Percentiles rank a stretch among this genome's conserved stretches.
These are phyloP conservation scores for Globisporangium acanthophoron DNA, from an alignment of 352 stramenopile genomes.

Conservation along the genomic window DNA sequence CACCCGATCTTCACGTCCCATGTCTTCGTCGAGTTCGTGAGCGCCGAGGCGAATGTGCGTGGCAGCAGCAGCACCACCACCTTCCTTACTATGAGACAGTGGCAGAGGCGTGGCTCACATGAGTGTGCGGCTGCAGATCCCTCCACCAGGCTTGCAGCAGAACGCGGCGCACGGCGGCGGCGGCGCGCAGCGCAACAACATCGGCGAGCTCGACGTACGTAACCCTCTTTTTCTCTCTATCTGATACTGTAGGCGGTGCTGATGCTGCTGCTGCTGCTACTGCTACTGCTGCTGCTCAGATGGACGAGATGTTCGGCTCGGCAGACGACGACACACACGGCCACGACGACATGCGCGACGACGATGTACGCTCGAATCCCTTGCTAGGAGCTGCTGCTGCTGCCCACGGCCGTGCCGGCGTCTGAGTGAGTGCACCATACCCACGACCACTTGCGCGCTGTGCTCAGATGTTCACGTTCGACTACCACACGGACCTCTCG, in stretches of 20 bases:
- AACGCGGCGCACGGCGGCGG: slow-evolving; percentile 10
- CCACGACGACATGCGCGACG: slow-evolving; percentile 40
- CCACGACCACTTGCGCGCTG: slow-evolving; percentile 1
- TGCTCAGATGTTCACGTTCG: slow-evolving; percentile 62
- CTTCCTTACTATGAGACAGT: too few species aligned
- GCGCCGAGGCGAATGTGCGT: slow-evolving; percentile 66
- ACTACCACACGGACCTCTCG: slow-evolving; percentile 61
- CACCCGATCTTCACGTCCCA: slow-evolving; percentile 78
- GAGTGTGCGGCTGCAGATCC: slow-evolving; percentile 18
- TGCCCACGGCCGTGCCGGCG: too few species aligned
- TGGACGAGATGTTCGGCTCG: slow-evolving; percentile 70
- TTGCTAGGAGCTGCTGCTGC: too few species aligned
- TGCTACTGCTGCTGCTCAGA: slow-evolving; percentile 7
- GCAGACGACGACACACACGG: slow-evolving; percentile 52
- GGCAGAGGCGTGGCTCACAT: neutral
- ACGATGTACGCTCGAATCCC: slow-evolving; percentile 3
- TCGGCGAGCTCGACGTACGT: slow-evolving; percentile 74
- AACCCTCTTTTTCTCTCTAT: too few species aligned
- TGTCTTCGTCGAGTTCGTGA: slow-evolving; percentile 81
- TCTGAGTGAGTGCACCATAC: too few species aligned
- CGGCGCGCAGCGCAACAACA: slow-evolving; percentile 32
- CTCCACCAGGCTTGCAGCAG: slow-evolving; percentile 44
- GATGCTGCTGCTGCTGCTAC: neutral
- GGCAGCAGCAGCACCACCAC: too few species aligned
- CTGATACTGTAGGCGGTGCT: neutral